phyloP scores from a whole-genome alignment of 2,329 filamentous ascomycete species.

The Stemphylium beticola region DNA sequence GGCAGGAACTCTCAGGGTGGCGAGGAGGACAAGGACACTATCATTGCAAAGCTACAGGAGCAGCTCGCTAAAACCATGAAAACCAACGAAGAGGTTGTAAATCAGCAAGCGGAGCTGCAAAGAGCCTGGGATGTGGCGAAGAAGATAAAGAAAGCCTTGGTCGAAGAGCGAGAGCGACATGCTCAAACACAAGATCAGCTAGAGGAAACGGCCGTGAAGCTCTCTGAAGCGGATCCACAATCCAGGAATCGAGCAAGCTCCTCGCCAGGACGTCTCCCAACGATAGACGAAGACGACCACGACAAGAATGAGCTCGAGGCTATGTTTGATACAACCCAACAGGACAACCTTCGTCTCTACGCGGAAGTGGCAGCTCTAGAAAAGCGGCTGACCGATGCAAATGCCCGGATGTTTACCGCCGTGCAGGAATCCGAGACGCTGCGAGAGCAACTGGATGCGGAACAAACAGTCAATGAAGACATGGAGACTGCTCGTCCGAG shows the following conservation, averaged over 20 bases:
- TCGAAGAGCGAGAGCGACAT: slow-evolving; percentile 37
- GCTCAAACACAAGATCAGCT: slow-evolving; percentile 34
- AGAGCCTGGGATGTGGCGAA: slow-evolving; percentile 42
- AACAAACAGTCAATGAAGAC: slow-evolving; percentile 37
- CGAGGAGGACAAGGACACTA: slow-evolving; percentile 33
- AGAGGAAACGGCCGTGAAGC: slow-evolving; percentile 25
- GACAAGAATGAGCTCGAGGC: slow-evolving; percentile 43
- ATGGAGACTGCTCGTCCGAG: slow-evolving; percentile 41
- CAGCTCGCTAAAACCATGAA: slow-evolving; percentile 30
- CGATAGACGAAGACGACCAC: slow-evolving; percentile 39
- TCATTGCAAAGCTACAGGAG: slow-evolving; percentile 37
- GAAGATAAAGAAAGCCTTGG: slow-evolving; percentile 35
- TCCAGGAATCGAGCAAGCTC: slow-evolving; percentile 7
- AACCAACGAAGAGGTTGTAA: slow-evolving; percentile 31
- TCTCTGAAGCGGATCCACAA: slow-evolving; percentile 25
- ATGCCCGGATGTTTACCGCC: slow-evolving; percentile 32
- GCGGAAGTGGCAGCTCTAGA: slow-evolving; percentile 36
- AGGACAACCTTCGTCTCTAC: slow-evolving; percentile 43
- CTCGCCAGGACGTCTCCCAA: slow-evolving; percentile 30
- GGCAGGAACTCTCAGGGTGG: slow-evolving; percentile 26
- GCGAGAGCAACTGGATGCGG: slow-evolving; percentile 32
- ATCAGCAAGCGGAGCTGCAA: slow-evolving; percentile 38
- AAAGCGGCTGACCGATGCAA: slow-evolving; percentile 39
- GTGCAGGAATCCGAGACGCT: slow-evolving; percentile 33
- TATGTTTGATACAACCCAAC: slow-evolving; percentile 45